These are phyloP conservation scores for Trypanosoma platydactyli DNA, from an alignment of 208 protist species.

Conservation along the genomic window DNA sequence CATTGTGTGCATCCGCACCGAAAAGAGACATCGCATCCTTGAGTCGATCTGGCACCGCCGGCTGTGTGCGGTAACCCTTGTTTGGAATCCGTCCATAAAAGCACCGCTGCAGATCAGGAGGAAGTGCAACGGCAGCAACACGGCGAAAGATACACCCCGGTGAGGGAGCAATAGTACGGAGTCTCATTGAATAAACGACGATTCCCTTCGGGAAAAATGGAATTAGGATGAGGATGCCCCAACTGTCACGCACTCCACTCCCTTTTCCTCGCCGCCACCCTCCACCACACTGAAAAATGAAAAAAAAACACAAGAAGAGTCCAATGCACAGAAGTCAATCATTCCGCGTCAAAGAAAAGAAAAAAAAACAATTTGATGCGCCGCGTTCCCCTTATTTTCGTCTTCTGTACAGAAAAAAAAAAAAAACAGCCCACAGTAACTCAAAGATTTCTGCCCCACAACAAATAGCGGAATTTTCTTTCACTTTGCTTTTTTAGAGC, in stretches of 20 bases:
- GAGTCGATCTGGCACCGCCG: constrained; percentile 72
- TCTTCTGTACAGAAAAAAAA: neutral
- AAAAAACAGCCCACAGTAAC: neutral
- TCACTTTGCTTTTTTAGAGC: neutral
- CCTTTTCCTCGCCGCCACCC: neutral
- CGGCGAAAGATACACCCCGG: neutral
- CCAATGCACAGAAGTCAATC: neutral
- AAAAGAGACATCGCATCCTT: constrained; percentile 76
- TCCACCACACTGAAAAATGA: neutral
- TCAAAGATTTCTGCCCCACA: neutral
- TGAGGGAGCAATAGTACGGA: neutral
- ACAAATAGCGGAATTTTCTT: neutral
- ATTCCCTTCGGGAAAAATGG: neutral
- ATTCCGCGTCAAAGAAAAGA: neutral
- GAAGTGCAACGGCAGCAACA: neutral
- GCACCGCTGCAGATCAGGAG: constrained; percentile 18
- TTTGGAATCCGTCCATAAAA: constrained; percentile 56
- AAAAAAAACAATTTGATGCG: no score
- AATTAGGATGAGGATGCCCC: neutral
- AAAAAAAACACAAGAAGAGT: neutral
- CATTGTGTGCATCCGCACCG: constrained; percentile 50
- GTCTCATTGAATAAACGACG: neutral
- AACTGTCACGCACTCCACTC: no score
- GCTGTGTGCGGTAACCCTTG: constrained; percentile 79
- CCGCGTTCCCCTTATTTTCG: neutral